Conservation (phyloP, 768 basidiomycete genomes). For the Leucocoprinus birnbaumii region DNA sequence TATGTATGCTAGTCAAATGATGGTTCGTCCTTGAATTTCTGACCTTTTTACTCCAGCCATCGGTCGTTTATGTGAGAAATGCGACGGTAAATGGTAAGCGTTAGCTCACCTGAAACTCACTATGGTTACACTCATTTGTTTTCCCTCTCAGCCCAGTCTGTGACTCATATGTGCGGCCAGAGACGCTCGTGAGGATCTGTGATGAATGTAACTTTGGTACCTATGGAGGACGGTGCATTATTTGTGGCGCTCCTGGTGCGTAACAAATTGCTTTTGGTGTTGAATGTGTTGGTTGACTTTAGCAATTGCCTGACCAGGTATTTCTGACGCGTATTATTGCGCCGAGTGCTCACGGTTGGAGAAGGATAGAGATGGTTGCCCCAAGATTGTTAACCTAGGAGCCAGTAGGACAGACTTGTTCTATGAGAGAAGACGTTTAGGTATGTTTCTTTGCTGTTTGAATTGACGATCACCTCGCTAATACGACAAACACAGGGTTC, state of each 20-base stretch:
- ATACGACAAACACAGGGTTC: constrained; percentile 45
- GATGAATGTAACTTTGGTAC: constrained; percentile 99
- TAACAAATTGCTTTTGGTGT: background rate
- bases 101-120: background rate
- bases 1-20: constrained; percentile 29
- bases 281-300: background rate
- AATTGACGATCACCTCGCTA: constrained; percentile 1
- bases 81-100: constrained; percentile 96
- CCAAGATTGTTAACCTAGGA: constrained; percentile 97
- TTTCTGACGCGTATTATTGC: constrained; percentile 99
- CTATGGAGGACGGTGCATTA: constrained; percentile 96
- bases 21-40: background rate
- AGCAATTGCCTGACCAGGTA: constrained; percentile 51
- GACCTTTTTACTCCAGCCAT: constrained; percentile 59
- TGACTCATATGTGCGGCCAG: constrained; percentile 98
- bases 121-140: background rate
- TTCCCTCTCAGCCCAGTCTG: constrained; percentile 76
- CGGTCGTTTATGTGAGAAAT: constrained; percentile 97
- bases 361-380: constrained; percentile 97
- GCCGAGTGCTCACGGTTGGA: constrained; percentile 96
- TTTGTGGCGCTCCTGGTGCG: constrained; percentile 92
- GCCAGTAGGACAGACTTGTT: constrained; percentile 90
- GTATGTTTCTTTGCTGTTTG: constrained; percentile 35
- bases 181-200: constrained; percentile 96
- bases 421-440: constrained; percentile 85